Conservation (phyloP, 2,329 filamentous ascomycete species). For the Aspergillus costaricaensis region DNA sequence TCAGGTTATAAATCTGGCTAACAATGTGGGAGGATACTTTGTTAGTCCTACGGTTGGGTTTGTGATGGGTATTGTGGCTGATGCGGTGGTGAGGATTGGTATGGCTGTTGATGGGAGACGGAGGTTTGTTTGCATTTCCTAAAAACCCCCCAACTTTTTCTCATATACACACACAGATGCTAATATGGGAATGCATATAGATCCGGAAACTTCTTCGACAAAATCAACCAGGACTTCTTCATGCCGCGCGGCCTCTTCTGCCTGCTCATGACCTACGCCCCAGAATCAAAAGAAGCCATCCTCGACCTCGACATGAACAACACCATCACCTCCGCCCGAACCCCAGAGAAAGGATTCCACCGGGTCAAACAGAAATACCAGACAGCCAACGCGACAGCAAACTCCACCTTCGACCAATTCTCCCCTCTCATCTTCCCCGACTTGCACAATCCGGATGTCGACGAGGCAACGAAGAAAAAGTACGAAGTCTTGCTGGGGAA, state of each 20-base stretch:
- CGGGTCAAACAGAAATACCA: slow-evolving; percentile 38
- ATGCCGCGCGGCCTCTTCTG: slow-evolving; percentile 58
- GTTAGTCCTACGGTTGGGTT: slow-evolving; percentile 19
- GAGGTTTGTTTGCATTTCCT: slow-evolving; percentile 22
- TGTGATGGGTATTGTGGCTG: slow-evolving; percentile 47
- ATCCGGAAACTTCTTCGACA: slow-evolving; percentile 58
- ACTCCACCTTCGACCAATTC: slow-evolving; percentile 39
- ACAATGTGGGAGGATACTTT: too few species aligned
- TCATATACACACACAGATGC: slow-evolving; percentile 21
- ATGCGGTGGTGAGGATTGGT: slow-evolving; percentile 29
- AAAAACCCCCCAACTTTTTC: too few species aligned
- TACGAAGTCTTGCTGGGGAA: slow-evolving; percentile 16
- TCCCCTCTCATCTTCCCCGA: slow-evolving; percentile 54
- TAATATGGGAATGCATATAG: slow-evolving; percentile 15
- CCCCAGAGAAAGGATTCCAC: slow-evolving; percentile 18
- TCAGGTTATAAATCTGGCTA: slow-evolving; percentile 48
- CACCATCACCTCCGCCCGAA: slow-evolving; percentile 35
- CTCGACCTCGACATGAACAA: slow-evolving; percentile 39
- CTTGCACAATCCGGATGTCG: slow-evolving; percentile 35
- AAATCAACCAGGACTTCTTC: slow-evolving; percentile 60
- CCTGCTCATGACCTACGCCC: slow-evolving; percentile 58
- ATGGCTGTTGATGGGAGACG: slow-evolving; percentile 42
- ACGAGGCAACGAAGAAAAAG: neutral
- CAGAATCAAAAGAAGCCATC: slow-evolving; percentile 35
- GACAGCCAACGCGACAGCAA: slow-evolving; percentile 42